Evolutionary conservation across 2,329 filamentous ascomycete genomes (phyloP).

Genomic region (Knufia petricola): DNA sequence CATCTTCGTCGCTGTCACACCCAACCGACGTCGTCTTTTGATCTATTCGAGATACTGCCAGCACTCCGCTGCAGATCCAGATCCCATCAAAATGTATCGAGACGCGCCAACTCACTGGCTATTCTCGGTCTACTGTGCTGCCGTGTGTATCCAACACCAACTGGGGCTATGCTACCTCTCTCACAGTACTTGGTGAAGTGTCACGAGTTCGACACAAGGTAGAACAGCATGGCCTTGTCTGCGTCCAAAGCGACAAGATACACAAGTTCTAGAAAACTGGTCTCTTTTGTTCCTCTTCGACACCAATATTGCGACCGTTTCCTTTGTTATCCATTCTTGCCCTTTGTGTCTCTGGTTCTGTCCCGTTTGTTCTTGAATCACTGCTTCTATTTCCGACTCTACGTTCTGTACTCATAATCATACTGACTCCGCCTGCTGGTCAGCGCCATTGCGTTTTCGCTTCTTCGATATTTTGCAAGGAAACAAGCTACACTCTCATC

Average conservation of each 20-base stretch:
- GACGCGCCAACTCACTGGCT: constrained; percentile 20
- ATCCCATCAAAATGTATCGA: neutral
- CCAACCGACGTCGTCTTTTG: constrained; percentile 1
- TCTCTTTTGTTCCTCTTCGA: constrained; percentile 4
- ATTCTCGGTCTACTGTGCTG: constrained; percentile 12
- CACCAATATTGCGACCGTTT: constrained; percentile 10
- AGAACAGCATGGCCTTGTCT: neutral
- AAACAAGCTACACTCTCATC: neutral
- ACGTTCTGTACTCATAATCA: constrained; percentile 9
- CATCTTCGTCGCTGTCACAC: constrained; percentile 6
- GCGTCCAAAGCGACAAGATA: neutral
- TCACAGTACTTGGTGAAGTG: constrained; percentile 1
- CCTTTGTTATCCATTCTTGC: constrained; percentile 13
- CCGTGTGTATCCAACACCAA: constrained; percentile 8
- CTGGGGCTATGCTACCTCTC: neutral
- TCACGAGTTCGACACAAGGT: neutral
- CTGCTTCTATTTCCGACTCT: constrained; percentile 8
- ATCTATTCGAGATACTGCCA: neutral
- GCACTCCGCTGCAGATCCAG: constrained; percentile 1
- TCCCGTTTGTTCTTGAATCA: constrained; percentile 11
- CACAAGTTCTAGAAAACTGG: neutral
- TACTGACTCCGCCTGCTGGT: constrained; percentile 6
- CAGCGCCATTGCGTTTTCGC: neutral
- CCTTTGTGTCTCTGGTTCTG: constrained; percentile 9
- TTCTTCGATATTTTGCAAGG: neutral